Evolutionary conservation across 148 eudicot species (phyloP).

Genomic region (Tetragonia tetragonoides): DNA sequence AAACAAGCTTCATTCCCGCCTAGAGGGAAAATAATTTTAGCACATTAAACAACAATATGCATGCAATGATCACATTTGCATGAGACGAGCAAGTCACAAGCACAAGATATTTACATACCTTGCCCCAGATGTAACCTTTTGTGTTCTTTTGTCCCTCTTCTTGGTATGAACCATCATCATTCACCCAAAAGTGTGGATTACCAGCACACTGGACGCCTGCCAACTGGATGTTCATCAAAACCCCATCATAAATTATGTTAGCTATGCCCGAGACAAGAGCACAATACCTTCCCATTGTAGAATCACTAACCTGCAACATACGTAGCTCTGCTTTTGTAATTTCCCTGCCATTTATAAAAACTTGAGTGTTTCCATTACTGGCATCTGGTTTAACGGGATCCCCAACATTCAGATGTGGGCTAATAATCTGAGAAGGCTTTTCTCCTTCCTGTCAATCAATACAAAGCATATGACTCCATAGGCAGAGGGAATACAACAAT

Average conservation of each 20-base stretch:
- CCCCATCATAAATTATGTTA: neutral
- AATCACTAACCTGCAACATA: slow-evolving; percentile 74
- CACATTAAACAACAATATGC: neutral
- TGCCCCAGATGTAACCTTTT: slow-evolving; percentile 97
- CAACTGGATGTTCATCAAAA: slow-evolving; percentile 47
- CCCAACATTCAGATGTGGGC: slow-evolving; percentile 89
- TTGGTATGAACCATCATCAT: slow-evolving; percentile 98
- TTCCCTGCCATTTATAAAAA: slow-evolving; percentile 93
- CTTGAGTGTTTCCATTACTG: slow-evolving; percentile 90
- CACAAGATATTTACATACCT: slow-evolving; percentile 46
- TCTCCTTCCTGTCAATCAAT: slow-evolving; percentile 75
- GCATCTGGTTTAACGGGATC: slow-evolving; percentile 79
- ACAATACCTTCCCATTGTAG: slow-evolving; percentile 12
- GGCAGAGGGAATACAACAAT: slow-evolving; percentile 3
- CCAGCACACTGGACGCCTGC: slow-evolving; percentile 99
- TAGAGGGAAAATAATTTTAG: slow-evolving; percentile 21
- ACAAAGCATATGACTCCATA: slow-evolving; percentile 10
- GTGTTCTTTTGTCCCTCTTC: slow-evolving; percentile 99
- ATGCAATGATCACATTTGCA: neutral
- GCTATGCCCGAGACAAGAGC: neutral
- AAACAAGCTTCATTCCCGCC: slow-evolving; percentile 93
- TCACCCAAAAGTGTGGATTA: slow-evolving; percentile 99
- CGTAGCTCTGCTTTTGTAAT: slow-evolving; percentile 93
- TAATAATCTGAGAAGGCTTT: slow-evolving; percentile 84
- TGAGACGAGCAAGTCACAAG: neutral